These are phyloP conservation scores for Naganishia vaughanmartiniae DNA, from an alignment of 768 basidiomycete genomes.

Conservation along the genomic window DNA sequence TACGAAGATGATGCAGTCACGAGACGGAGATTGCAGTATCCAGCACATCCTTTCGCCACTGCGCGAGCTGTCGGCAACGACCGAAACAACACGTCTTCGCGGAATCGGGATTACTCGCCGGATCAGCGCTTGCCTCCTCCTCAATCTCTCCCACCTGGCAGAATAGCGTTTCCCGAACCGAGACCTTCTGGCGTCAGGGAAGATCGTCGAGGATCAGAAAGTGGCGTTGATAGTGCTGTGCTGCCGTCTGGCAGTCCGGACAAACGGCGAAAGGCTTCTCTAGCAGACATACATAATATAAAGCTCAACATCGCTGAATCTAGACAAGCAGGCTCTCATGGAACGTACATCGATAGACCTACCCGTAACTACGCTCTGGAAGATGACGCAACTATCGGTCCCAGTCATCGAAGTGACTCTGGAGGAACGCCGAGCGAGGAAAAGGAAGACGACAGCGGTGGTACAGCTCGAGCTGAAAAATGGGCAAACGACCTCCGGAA, in stretches of 20 bases:
- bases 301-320: neutral
- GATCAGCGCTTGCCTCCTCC: neutral
- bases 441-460: conserved; percentile 43
- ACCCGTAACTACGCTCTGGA: neutral
- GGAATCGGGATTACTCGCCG: neutral
- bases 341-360: neutral
- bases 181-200: conserved; percentile 13
- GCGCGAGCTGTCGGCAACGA: neutral
- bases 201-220: conserved; percentile 30
- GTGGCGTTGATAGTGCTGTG: neutral
- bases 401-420: neutral
- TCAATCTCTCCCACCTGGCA: neutral
- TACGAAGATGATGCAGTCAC: conserved; percentile 17
- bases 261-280: conserved; percentile 13
- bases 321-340: neutral
- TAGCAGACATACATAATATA: neutral
- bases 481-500: conserved; percentile 37
- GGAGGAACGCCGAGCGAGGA: conserved; percentile 10
- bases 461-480: conserved; percentile 45
- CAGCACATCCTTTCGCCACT: conserved; percentile 13
- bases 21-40: conserved; percentile 11
- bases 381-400: conserved; percentile 4
- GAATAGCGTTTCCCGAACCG: conserved; percentile 26
- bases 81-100: neutral
- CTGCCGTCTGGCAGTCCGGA: neutral